Conservation (phyloP, 495 filamentous ascomycete genomes). For the Aspergillus conjunctus region DNA sequence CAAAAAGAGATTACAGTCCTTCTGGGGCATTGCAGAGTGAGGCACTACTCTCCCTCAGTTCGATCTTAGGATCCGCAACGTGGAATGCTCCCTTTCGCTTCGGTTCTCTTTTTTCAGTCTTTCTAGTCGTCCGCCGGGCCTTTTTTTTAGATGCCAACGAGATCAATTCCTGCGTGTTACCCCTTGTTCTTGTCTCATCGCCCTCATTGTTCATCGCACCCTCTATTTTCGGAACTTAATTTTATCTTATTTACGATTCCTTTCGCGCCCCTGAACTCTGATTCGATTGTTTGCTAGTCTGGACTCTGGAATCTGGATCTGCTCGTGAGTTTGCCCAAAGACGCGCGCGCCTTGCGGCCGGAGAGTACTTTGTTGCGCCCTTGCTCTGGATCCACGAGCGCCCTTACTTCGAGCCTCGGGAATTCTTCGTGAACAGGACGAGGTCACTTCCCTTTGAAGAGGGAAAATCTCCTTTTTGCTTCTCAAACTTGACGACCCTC, state of each 20-base stretch:
- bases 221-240: constrained; percentile 22
- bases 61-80: constrained; percentile 19
- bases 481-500: no score
- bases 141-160: constrained; percentile 19
- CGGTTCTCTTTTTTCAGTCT: constrained; percentile 10
- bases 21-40: no score
- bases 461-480: no score
- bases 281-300: constrained; percentile 19
- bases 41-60: no score
- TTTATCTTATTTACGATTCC: constrained; percentile 8
- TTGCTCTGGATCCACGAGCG: background rate
- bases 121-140: constrained; percentile 2
- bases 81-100: constrained; percentile 23
- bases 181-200: constrained; percentile 24
- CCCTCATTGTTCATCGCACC: constrained; percentile 15
- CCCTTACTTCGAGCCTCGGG: background rate
- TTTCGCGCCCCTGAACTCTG: constrained; percentile 7
- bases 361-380: constrained; percentile 2
- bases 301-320: background rate
- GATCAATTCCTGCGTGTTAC: constrained; percentile 21
- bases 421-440: background rate
- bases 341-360: constrained; percentile 12
- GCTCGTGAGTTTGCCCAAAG: constrained; percentile 10
- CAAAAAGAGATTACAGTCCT: no score
- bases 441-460: background rate